These are phyloP conservation scores for Trichoderma harzianum DNA, from an alignment of 2,329 filamentous ascomycete genomes.

Conservation along the genomic window DNA sequence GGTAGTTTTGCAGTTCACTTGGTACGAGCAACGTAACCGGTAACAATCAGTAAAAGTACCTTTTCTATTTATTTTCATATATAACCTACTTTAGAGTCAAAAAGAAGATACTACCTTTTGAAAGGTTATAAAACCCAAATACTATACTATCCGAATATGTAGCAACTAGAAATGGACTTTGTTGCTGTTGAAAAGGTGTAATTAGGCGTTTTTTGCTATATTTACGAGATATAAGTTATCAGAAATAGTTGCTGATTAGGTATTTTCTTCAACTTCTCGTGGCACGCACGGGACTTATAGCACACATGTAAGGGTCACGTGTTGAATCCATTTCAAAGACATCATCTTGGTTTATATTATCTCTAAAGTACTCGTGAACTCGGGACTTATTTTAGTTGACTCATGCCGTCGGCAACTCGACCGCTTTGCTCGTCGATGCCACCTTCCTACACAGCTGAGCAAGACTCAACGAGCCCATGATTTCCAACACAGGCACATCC, in stretches of 20 bases:
- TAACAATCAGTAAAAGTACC: neutral
- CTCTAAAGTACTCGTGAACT: neutral
- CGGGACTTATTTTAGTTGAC: neutral
- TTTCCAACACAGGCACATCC: slow-evolving; percentile 27
- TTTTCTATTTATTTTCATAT: neutral
- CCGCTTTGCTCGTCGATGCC: neutral
- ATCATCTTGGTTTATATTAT: neutral
- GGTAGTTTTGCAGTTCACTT: neutral
- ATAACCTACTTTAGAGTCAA: neutral
- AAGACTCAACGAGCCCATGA: slow-evolving; percentile 15
- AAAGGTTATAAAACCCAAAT: neutral
- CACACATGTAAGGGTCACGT: neutral
- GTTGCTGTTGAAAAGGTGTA: neutral
- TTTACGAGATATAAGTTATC: neutral
- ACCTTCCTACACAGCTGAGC: slow-evolving; percentile 1
- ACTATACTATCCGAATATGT: neutral
- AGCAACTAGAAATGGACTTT: neutral
- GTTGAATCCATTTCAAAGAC: neutral
- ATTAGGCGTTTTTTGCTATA: neutral
- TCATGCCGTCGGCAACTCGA: neutral
- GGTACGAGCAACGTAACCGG: neutral
- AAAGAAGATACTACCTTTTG: neutral
- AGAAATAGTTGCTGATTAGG: neutral
- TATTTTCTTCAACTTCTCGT: neutral
- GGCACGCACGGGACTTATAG: neutral